Base-by-base conservation (phyloP, 306 rosid species). In the Inga oerstediana region DNA sequence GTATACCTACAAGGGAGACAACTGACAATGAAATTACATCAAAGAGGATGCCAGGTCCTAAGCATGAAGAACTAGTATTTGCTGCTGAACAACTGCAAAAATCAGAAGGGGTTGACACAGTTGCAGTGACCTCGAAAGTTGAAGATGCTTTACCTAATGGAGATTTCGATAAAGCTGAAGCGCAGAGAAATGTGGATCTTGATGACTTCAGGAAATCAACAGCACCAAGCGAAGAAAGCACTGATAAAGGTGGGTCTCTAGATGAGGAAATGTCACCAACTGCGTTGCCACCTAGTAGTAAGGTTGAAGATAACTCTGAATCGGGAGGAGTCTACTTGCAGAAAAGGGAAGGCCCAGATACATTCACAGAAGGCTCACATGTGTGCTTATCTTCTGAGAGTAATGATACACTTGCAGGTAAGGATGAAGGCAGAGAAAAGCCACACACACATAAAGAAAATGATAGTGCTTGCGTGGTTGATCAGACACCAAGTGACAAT, bases 211-310 rank as follows among this genome's bases (percentile, higher is more conserved):
- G 76, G 71, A 87, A 86, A 84, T 71, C 86, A 77, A 80, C 51
- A 19, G 45, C 44, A 24, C 77, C 89, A 72, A 77, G 88, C 78
- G 66, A 81, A 69, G 85, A 69, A 69, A 81, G 78, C 82, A 49
- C 81, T 2, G 80, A 86, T 64, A 86, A 87, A 62, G 90, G 87
- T 67, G 90, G 82, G 79, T 72, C 92, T 24, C 54, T 80, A 58
- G 64, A 58, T 24, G 85, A 86, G 72, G 87, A 85, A 85, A 80
- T 82, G 54, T 82, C 68, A n/a, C 80, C 86, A 69, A 78, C 86
- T 52, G 49, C 81, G 27, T 78, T 72, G 83, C 76, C 46, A 77
- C 80, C 75, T 20, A 3, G 30, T n/a, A 58, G 64, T 44, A 34
- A 17, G 17, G 70, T 61, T 58, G 77, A 85, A 84, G 61, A 81